A percentile compares a stretch with the other conserved stretches of the same genome.
Evolutionary conservation across 2,329 filamentous ascomycete species (phyloP).

Genomic region (Didymellaceae sp.): DNA sequence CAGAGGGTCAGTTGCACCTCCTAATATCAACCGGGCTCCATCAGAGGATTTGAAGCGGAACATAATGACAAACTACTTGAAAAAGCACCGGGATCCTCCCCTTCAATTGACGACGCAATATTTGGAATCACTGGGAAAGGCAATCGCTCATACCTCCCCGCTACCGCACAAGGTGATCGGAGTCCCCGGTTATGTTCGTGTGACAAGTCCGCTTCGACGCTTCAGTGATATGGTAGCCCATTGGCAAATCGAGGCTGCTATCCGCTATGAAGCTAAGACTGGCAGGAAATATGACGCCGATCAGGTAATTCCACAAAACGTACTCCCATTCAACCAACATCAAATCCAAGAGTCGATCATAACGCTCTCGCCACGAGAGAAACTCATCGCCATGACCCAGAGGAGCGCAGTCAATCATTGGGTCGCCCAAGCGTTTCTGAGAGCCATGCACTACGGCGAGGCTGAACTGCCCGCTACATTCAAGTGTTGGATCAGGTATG

Average conservation of each 20-base stretch:
- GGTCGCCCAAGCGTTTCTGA: conserved; percentile 61
- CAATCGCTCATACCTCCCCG: conserved; percentile 55
- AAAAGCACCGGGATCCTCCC: conserved; percentile 46
- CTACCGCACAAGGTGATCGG: conserved; percentile 60
- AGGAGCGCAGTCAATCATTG: conserved; percentile 54
- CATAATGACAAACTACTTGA: conserved; percentile 47
- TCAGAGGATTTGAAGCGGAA: conserved; percentile 33
- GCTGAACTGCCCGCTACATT: conserved; percentile 58
- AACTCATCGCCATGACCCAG: conserved; percentile 51
- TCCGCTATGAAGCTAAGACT: conserved; percentile 61
- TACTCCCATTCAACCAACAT: conserved; percentile 59
- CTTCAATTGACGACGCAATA: conserved; percentile 52
- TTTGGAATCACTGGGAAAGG: conserved; percentile 49
- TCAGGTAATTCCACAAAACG: conserved; percentile 44
- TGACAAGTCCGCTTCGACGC: conserved; percentile 66
- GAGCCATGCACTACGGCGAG: conserved; percentile 64
- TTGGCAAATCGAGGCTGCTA: conserved; percentile 69
- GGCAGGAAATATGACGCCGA: conserved; percentile 46
- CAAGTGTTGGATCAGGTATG: conserved; percentile 35
- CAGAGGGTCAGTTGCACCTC: conserved; percentile 48
- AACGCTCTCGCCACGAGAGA: conserved; percentile 53
- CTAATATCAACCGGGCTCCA: conserved; percentile 17
- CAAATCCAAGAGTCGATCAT: conserved; percentile 59
- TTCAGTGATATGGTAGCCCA: conserved; percentile 67
- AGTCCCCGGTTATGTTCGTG: conserved; percentile 61